Base-by-base conservation (phyloP, 2,329 filamentous ascomycete species). In the Lachnum nothofagi region DNA sequence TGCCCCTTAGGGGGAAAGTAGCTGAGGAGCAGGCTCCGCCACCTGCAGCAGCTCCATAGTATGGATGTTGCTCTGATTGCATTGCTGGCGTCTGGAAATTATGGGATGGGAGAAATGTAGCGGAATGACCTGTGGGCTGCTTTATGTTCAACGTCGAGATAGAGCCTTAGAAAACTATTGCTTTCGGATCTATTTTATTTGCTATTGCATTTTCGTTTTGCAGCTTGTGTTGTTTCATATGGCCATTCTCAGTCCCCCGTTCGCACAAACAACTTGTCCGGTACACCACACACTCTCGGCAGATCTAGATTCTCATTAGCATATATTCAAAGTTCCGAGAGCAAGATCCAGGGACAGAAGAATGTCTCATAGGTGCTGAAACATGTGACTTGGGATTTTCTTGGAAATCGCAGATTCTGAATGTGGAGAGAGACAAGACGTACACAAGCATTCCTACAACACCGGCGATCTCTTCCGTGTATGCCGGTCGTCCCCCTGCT, bases 181-280 rank as follows among this genome's bases (percentile, higher is more conserved):
- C n/a, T n/a, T n/a, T n/a, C n/a, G n/a, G n/a, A n/a, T n/a, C n/a
- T n/a, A n/a, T n/a, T n/a, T n/a, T n/a, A n/a, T n/a, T n/a, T n/a
- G n/a, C n/a, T n/a, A n/a, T n/a, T n/a, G n/a, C n/a, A n/a, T n/a
- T n/a, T n/a, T n/a, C n/a, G n/a, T n/a, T n/a, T n/a, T n/a, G n/a
- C n/a, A n/a, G n/a, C n/a, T n/a, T n/a, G 6, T 27, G 25, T 12
- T 19, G 19, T 22, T 19, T 50, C 42, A 56, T 9, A 56, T 51
- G 14, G 42, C 41, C 53, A 82, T 78, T 52, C 73, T 76, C 79
- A 89, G 83, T 5, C 88, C 88, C 1, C 88, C 88, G 63, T 91
- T 91, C 6, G 86, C 86, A 69, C 83, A 87, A 3, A 93, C 78
- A 20, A 90, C 84, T 66, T 84, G 85, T 1, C 88, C 88, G 0